These are phyloP conservation scores for Yamadazyma dushanensis DNA, from an alignment of 1,139 yeast species.

Conservation along the genomic window DNA sequence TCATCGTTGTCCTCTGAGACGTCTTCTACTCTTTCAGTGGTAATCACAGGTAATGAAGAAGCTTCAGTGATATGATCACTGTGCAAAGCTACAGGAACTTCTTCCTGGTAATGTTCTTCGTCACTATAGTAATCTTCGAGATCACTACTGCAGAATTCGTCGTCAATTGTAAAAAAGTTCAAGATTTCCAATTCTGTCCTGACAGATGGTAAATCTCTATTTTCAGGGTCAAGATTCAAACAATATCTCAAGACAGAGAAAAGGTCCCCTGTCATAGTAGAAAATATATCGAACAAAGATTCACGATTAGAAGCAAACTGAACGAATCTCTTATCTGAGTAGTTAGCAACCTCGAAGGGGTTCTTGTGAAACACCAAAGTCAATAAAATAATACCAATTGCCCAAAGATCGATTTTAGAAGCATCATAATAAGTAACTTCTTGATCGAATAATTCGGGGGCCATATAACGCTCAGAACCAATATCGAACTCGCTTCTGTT, in stretches of 20 bases:
- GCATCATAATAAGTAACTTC: constrained; percentile 72
- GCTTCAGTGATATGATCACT: too few species aligned
- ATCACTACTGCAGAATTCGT: constrained; percentile 56
- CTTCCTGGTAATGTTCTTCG: constrained; percentile 12
- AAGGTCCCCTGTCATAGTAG: constrained; percentile 83
- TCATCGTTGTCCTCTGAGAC: constrained; percentile 13
- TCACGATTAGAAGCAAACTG: constrained; percentile 89
- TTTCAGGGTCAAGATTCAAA: constrained; percentile 83
- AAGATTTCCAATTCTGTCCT: constrained; percentile 59
- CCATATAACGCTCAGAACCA: constrained; percentile 96
- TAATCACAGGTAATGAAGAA: not conserved
- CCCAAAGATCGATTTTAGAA: constrained; percentile 89
- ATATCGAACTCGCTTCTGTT: constrained; percentile 71
- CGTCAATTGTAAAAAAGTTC: constrained; percentile 80
- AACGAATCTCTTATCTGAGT: constrained; percentile 79
- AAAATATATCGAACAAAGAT: constrained; percentile 87
- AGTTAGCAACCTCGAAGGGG: constrained; percentile 84
- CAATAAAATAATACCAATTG: constrained; percentile 81
- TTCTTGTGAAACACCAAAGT: constrained; percentile 87
- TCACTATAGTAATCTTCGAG: constrained; percentile 36
- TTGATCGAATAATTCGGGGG: constrained; percentile 82
- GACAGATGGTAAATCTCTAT: constrained; percentile 67
- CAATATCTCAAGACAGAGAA: constrained; percentile 78
- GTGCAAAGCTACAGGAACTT: too few species aligned
- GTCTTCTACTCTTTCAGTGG: constrained; percentile 2